These are phyloP conservation scores for Mucor plumbeus DNA, from an alignment of 371 early-diverging fungal species.

Conservation along the genomic window DNA sequence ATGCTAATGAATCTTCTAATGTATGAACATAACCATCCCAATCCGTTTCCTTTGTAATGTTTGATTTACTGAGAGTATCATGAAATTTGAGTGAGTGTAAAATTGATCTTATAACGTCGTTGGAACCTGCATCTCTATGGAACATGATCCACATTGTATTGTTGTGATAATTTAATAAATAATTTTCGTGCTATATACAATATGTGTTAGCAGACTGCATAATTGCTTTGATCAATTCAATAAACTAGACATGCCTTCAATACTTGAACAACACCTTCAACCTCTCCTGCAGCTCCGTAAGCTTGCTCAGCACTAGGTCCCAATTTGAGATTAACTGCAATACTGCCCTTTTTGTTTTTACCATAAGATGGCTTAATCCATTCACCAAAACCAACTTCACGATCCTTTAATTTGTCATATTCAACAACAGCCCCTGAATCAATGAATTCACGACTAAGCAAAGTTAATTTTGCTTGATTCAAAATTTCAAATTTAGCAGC, in stretches of 20 bases:
- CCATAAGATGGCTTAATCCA: conserved; percentile 56
- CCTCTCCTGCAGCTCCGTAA: conserved; percentile 44
- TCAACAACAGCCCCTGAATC: conserved; percentile 45
- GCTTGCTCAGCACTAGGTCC: conserved; percentile 53
- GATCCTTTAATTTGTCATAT: conserved; percentile 46
- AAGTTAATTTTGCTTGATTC: conserved; percentile 62
- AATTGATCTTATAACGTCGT: conserved; percentile 65
- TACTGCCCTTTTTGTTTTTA: conserved; percentile 26
- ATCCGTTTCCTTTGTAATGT: conserved; percentile 35
- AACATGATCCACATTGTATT: conserved; percentile 55
- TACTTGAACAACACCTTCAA: conserved; percentile 42
- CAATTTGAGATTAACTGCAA: conserved; percentile 44
- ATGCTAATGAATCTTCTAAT: conserved; percentile 45
- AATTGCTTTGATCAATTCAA: background rate
- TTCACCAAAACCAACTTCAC: conserved; percentile 68
- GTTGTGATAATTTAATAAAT: conserved; percentile 48
- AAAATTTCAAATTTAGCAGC: conserved; percentile 73
- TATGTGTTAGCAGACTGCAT: background rate
- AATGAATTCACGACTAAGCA: conserved; percentile 57
- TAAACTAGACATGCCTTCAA: conserved; percentile 34
- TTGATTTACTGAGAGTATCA: conserved; percentile 34
- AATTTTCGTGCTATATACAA: conserved; percentile 44
- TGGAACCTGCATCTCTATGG: conserved; percentile 56
- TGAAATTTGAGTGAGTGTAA: conserved; percentile 65
- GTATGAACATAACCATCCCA: conserved; percentile 39